Conservation (phyloP, 1,284 basidiomycete species). For the Cryptococcus deneoformans region DNA sequence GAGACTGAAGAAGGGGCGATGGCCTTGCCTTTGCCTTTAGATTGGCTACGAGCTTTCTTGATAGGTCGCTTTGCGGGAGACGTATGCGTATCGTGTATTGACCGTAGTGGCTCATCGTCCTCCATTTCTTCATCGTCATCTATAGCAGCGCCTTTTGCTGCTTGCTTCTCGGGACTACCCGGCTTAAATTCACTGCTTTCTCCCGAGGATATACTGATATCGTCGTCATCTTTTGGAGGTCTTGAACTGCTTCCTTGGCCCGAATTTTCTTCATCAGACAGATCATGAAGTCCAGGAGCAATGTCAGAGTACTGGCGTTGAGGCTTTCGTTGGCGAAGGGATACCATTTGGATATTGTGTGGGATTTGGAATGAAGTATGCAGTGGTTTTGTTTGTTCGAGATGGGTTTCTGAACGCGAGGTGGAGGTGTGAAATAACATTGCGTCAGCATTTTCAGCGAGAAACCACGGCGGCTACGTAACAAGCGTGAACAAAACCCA, state of each 20-base stretch:
- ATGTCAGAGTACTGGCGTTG: slow-evolving; percentile 23
- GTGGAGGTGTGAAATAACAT: too few species aligned
- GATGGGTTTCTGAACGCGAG: too few species aligned
- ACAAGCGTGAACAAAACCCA: too few species aligned
- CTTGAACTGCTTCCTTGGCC: background rate
- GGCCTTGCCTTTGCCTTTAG: slow-evolving; percentile 7
- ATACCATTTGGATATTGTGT: slow-evolving; percentile 17
- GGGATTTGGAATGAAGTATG: background rate
- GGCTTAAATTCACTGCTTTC: slow-evolving; percentile 25
- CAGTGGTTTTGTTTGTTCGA: too few species aligned
- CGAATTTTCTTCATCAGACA: slow-evolving; percentile 8
- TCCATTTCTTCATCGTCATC: background rate
- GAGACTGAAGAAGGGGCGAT: background rate
- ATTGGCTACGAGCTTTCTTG: background rate
- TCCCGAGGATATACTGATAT: slow-evolving; percentile 18
- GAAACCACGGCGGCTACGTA: too few species aligned
- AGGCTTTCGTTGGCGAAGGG: slow-evolving; percentile 25
- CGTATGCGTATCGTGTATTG: background rate
- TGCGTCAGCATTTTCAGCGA: too few species aligned
- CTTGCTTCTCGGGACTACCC: slow-evolving; percentile 7
- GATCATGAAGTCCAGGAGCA: slow-evolving; percentile 20
- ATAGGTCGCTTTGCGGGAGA: background rate
- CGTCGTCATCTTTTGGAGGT: slow-evolving; percentile 6
- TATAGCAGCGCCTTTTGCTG: background rate
- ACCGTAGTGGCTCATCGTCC: background rate